Evolutionary conservation across 2,329 filamentous ascomycete species (phyloP).

Genomic region (Claviceps spartinae): DNA sequence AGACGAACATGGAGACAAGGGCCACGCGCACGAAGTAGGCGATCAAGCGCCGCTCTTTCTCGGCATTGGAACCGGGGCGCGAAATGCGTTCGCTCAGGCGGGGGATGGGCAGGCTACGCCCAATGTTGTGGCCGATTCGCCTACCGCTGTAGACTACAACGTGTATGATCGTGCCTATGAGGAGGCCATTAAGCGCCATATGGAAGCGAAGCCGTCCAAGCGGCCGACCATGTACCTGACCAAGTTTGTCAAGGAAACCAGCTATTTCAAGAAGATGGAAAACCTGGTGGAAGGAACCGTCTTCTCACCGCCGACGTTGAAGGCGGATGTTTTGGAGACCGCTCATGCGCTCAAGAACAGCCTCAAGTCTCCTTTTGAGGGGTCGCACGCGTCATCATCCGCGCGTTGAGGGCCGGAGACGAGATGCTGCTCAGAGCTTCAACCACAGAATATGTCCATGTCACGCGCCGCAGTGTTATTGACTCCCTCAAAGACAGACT

Average conservation of each 20-base stretch:
- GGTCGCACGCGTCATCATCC: neutral
- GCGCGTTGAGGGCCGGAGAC: neutral
- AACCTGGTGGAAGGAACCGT: conserved; percentile 22
- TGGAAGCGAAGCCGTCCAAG: conserved; percentile 33
- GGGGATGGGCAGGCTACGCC: conserved; percentile 23
- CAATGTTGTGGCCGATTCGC: conserved; percentile 65
- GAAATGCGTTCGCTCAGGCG: conserved; percentile 30
- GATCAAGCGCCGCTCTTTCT: conserved; percentile 54
- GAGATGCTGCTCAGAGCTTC: too few relatives aligned
- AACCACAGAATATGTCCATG: too few relatives aligned
- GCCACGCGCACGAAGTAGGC: conserved; percentile 44
- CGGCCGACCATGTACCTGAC: conserved; percentile 35
- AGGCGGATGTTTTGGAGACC: conserved; percentile 7
- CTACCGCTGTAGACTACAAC: conserved; percentile 69
- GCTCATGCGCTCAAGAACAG: conserved; percentile 2
- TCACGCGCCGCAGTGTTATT: too few relatives aligned
- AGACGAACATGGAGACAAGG: conserved; percentile 26
- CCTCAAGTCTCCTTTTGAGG: neutral
- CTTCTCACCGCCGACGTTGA: conserved; percentile 6
- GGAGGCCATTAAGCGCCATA: conserved; percentile 58
- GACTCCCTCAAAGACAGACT: too few relatives aligned
- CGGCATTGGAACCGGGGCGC: conserved; percentile 57
- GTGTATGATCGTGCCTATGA: conserved; percentile 84
- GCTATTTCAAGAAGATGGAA: conserved; percentile 24
- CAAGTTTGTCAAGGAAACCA: conserved; percentile 31